Conservation (phyloP, 441 rosid species). For the Erodium texanum region DNA sequence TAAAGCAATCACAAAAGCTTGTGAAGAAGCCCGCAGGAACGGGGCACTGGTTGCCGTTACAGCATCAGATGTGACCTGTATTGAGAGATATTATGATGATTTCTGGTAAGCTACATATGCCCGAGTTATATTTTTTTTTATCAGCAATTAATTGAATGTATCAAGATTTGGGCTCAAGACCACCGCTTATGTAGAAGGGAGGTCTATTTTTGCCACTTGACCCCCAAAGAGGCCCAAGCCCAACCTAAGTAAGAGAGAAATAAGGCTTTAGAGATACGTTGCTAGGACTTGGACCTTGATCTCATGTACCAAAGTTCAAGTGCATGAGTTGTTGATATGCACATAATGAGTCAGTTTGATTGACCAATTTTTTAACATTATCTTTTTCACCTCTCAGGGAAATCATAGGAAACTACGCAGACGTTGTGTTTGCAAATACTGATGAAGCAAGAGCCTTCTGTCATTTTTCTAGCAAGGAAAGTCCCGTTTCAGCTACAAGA, state of each 20-base stretch:
- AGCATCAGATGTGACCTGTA: conserved; percentile 90
- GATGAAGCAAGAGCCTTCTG: conserved; percentile 86
- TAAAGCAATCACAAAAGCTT: conserved; percentile 66
- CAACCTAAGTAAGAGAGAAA: too few relatives aligned
- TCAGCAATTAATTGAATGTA: too few relatives aligned
- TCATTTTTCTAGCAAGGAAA: conserved; percentile 57
- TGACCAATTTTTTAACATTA: background rate
- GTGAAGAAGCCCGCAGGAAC: conserved; percentile 67
- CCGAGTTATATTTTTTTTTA: too few relatives aligned
- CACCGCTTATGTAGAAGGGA: too few relatives aligned
- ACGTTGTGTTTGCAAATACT: conserved; percentile 75
- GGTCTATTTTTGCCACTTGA: too few relatives aligned
- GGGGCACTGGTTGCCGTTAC: conserved; percentile 87
- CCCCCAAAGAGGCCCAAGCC: too few relatives aligned
- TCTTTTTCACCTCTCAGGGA: conserved; percentile 46
- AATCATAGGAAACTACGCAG: conserved; percentile 72
- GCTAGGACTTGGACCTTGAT: too few relatives aligned
- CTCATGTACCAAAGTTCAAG: too few relatives aligned
- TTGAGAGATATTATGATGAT: conserved; percentile 83
- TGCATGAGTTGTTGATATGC: background rate
- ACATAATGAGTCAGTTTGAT: background rate
- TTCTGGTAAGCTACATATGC: conserved; percentile 70
- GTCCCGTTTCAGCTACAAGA: conserved; percentile 68
- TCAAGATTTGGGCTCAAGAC: too few relatives aligned
- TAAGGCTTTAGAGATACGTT: too few relatives aligned